phyloP scores from a whole-genome alignment of 169 alveolate genomes.

The Plasmodium cynomolgi region DNA sequence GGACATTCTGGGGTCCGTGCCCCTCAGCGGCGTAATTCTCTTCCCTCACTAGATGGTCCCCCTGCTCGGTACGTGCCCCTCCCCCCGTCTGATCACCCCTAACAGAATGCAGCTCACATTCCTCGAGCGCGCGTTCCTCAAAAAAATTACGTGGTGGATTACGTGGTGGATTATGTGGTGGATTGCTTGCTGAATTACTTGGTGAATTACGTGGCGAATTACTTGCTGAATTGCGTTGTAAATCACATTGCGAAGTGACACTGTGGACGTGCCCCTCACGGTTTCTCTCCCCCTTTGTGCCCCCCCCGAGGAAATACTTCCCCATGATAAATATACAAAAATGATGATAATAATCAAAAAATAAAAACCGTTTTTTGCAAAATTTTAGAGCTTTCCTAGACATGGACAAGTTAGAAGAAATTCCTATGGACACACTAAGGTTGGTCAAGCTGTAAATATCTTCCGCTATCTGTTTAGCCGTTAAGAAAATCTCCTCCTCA shows the following conservation, averaged over 20 bases:
- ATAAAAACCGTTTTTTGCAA: conserved; percentile 70
- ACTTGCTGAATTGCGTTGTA: no score
- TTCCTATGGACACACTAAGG: conserved; percentile 56
- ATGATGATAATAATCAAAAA: conserved; percentile 71
- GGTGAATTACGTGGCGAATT: no score
- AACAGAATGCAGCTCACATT: no score
- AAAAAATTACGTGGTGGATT: no score
- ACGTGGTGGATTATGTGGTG: no score
- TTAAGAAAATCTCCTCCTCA: conserved; percentile 24
- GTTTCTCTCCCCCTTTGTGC: background rate
- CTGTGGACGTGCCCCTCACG: background rate
- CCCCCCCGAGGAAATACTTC: background rate
- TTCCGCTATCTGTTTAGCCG: conserved; percentile 35
- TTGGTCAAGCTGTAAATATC: conserved; percentile 59
- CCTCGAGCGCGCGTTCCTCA: no score
- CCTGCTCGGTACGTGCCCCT: background rate
- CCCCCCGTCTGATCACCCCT: background rate
- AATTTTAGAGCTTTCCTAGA: conserved; percentile 47
- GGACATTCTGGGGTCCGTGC: background rate
- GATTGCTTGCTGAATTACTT: no score
- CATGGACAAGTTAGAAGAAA: conserved; percentile 11
- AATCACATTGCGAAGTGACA: background rate
- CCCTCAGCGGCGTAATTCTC: background rate
- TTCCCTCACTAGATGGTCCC: background rate
- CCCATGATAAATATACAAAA: conserved; percentile 42